phyloP scores from a whole-genome alignment of 805 yeast species.

The Pichia eremophila region DNA sequence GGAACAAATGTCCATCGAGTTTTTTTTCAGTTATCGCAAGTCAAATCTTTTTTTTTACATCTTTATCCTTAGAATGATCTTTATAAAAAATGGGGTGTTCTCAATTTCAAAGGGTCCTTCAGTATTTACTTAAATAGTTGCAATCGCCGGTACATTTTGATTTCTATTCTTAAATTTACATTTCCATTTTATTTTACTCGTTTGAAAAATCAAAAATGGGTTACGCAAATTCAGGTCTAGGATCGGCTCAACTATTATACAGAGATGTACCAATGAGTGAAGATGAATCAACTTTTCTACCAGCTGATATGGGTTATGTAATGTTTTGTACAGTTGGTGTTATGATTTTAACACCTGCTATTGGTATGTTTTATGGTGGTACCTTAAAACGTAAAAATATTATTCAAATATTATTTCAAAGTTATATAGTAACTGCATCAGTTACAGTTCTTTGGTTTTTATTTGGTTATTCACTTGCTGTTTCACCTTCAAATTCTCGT shows the following conservation, averaged over 20 bases:
- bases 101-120: too few relatives aligned
- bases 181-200: too few relatives aligned
- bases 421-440: constrained; percentile 32
- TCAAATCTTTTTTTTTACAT: too few relatives aligned
- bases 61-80: too few relatives aligned
- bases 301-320: constrained; percentile 43
- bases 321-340: constrained; percentile 40
- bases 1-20: background rate
- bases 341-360: constrained; percentile 36
- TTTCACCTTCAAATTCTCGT: constrained; percentile 25
- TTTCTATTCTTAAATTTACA: too few relatives aligned
- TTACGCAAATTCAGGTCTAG: constrained; percentile 25
- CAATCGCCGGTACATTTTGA: too few relatives aligned
- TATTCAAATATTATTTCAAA: constrained; percentile 35
- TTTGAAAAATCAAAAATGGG: constrained; percentile 11
- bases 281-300: constrained; percentile 27
- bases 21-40: background rate
- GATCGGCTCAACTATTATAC: constrained; percentile 20
- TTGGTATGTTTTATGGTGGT: constrained; percentile 39
- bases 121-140: too few relatives aligned
- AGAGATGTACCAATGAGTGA: constrained; percentile 24
- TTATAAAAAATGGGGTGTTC: too few relatives aligned
- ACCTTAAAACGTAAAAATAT: constrained; percentile 32
- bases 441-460: constrained; percentile 36
- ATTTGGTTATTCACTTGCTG: constrained; percentile 37